Base-by-base conservation (phyloP, 345 rosid species). In the Populus simonii region DNA sequence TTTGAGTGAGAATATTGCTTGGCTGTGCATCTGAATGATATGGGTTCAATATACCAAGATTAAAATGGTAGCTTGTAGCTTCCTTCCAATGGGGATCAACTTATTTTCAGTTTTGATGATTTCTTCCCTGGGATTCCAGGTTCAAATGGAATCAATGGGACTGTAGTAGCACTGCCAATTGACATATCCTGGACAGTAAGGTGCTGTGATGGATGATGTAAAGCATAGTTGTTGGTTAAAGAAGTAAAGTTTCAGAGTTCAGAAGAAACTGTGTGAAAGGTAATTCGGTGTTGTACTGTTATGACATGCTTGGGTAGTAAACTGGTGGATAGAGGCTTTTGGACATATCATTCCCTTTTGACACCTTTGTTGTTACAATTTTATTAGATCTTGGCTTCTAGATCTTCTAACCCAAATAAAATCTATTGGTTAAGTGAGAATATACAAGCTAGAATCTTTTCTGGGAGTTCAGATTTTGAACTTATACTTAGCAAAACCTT, bases 51-150 rank as follows among this genome's bases (percentile, higher is more conserved):
- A 41, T 29, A 6, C 68, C 62, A 20, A 62, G 39, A 45, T 41
- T 71, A 51, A 70, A 16, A 41, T 31, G 71, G 63, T 41, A 39
- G 35, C 43, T 77, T 39, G 33, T 5, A 41, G 41, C 69, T 43
- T 39, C 25, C 57, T 11, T 70, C 3, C 45, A 16, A n/a, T 8
- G 27, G 68, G 79, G 47, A 33, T 70, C 31, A 27, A 1, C 69
- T 22, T 41, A 18, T 45, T 29, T 62, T 22, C 70, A 71, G 33
- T 70, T 68, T 25, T 75, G 72, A 67, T 76, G 63, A 12, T 70
- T 55, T 67, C 68, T 68, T 69, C 68, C 65, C 68, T 16, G 67
- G 80, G 68, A 70, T 69, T 69, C 35, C 35, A 35, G 61, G 18
- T 66, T 18, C 35, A 35, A 38, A 23, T 67, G 17, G n/a, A 47